Evolutionary conservation across 2,329 filamentous ascomycete species (phyloP), one percentile per base, ranked within the genome.

Genomic region (Cordyceps militaris): DNA sequence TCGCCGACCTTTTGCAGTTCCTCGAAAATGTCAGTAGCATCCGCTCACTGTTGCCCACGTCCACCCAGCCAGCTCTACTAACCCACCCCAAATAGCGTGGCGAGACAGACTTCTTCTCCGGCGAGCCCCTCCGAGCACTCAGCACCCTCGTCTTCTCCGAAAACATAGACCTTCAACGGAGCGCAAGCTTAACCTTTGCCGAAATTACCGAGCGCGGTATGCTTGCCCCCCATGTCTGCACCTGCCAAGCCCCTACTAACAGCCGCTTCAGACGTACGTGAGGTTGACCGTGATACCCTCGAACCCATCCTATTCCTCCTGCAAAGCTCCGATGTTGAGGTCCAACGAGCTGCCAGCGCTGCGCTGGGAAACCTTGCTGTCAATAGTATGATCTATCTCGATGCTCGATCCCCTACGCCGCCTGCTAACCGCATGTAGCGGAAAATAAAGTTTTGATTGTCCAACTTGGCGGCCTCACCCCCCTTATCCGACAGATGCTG

Each of bases 371-470:
- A 99, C 69, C 81, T 99, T 59, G 94, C 94, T 51, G 94, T 99
- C 62, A 97, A 99, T 76, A 92, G 94, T 97, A 83, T 61, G 87
- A 73, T 59, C 49, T 36, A 16, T n/a, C 19, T 11, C 14, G 6
- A 11, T 10, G 38, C 38, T 6, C 11, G 8, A 43, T 4, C 14
- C 2, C 8, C 34, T 24, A 40, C 9, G 13, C 34, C 62, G 66
- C 80, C 83, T 7, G 38, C 19, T 53, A 43, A 69, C 85, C 71
- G 48, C 40, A 55, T n/a, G 66, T 1, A 97, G 94, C 90, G 65
- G 92, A 97, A 71, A 99, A 99, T 80, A 99, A 99, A 74, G 91
- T 97, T 61, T 80, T 93, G 63, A 99, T 99, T 67, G 94, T 99
- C 61, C 84, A 91, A 63, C 84, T 99, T 16, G 92, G 92, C 59